These are phyloP conservation scores for Rhizopus sp. DNA, from an alignment of 371 early-diverging fungal genomes.

Conservation along the genomic window DNA sequence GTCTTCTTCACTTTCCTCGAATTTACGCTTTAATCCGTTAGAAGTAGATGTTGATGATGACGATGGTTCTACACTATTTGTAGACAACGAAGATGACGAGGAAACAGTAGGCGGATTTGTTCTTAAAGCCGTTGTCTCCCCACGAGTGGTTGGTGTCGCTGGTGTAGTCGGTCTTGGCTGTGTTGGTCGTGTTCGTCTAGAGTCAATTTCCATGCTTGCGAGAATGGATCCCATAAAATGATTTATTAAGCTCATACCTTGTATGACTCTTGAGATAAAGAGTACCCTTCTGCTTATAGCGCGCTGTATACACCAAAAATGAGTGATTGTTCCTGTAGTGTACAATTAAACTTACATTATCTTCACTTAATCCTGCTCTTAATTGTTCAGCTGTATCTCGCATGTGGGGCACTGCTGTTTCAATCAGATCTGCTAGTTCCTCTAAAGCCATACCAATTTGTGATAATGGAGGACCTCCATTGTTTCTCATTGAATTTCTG, in stretches of 20 bases:
- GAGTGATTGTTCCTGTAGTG: neutral
- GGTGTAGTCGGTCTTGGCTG: neutral
- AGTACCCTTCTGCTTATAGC: constrained; percentile 13
- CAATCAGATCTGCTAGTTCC: constrained; percentile 45
- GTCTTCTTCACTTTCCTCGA: neutral
- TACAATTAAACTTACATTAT: neutral
- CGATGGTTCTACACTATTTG: neutral
- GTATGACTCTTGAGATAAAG: constrained; percentile 46
- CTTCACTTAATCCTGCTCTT: constrained; percentile 15
- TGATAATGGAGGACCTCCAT: constrained; percentile 31
- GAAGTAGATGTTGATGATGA: neutral
- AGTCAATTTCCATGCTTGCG: constrained; percentile 36
- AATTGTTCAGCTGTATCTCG: constrained; percentile 35
- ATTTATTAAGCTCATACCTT: constrained; percentile 50
- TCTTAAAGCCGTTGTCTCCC: neutral
- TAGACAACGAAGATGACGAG: neutral
- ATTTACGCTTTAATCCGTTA: neutral
- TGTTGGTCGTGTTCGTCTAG: neutral
- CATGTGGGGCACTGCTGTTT: constrained; percentile 34
- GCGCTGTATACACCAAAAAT: neutral
- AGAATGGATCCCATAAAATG: constrained; percentile 50
- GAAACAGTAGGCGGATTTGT: neutral
- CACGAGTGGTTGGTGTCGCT: neutral
- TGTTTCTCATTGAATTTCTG: constrained; percentile 33
- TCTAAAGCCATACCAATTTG: constrained; percentile 47